Evolutionary conservation across 2,329 filamentous ascomycete species (phyloP).

Genomic region (Orbilia quercus): DNA sequence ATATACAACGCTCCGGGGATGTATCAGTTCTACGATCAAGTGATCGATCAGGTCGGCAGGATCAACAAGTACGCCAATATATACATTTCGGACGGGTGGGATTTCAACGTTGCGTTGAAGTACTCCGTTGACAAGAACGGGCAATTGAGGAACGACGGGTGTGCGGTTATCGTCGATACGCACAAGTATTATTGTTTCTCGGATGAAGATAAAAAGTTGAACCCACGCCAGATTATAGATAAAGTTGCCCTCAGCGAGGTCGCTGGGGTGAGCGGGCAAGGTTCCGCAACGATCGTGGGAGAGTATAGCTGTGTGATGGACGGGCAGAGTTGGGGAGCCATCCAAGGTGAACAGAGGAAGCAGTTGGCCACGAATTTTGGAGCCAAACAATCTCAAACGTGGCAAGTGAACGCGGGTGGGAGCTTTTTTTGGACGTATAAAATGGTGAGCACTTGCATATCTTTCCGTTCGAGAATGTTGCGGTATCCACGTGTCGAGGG

Average conservation of each 20-base stretch:
- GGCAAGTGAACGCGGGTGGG: slow-evolving; percentile 67
- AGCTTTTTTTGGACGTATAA: slow-evolving; percentile 72
- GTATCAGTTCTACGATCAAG: slow-evolving; percentile 70
- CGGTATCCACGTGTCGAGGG: not conserved
- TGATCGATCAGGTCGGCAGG: slow-evolving; percentile 65
- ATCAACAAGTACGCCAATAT: slow-evolving; percentile 68
- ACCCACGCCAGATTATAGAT: slow-evolving; percentile 69
- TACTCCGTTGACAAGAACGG: slow-evolving; percentile 65
- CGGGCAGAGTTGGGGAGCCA: slow-evolving; percentile 67
- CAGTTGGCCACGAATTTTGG: slow-evolving; percentile 66
- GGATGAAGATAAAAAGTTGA: slow-evolving; percentile 67
- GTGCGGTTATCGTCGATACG: slow-evolving; percentile 70
- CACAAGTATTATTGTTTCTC: slow-evolving; percentile 72
- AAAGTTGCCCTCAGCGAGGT: slow-evolving; percentile 61
- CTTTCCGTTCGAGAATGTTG: too few relatives aligned
- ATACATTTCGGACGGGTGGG: slow-evolving; percentile 71
- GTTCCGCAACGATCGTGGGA: slow-evolving; percentile 67
- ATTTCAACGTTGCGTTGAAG: slow-evolving; percentile 65
- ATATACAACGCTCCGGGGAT: slow-evolving; percentile 67
- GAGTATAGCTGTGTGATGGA: slow-evolving; percentile 71
- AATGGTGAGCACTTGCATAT: slow-evolving; percentile 63
- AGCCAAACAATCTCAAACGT: slow-evolving; percentile 66
- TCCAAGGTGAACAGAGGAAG: slow-evolving; percentile 64
- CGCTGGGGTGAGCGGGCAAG: slow-evolving; percentile 62
- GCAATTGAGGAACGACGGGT: slow-evolving; percentile 59